Conservation (phyloP, 2,329 filamentous ascomycete species). For the Aspergillus hortae region DNA sequence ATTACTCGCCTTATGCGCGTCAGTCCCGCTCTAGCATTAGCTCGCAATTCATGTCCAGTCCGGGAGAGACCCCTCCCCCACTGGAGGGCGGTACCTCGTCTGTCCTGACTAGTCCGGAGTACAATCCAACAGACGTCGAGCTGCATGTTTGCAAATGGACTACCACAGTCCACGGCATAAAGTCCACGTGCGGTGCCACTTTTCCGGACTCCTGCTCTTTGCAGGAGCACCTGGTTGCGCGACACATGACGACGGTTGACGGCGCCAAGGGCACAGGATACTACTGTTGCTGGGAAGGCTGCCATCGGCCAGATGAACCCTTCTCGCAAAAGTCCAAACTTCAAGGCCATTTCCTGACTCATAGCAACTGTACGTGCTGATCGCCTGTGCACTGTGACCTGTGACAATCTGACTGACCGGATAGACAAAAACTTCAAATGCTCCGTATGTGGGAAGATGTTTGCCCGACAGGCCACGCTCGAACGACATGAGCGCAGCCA, state of each 20-base stretch:
- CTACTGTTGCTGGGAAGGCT: slow-evolving; percentile 44
- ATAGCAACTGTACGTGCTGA: slow-evolving; percentile 40
- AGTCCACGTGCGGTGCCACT: slow-evolving; percentile 30
- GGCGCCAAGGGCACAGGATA: slow-evolving; percentile 40
- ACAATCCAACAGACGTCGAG: slow-evolving; percentile 28
- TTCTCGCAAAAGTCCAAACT: slow-evolving; percentile 46
- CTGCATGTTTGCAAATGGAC: slow-evolving; percentile 39
- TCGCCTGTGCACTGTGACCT: not conserved
- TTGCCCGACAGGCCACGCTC: slow-evolving; percentile 42
- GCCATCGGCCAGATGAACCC: slow-evolving; percentile 40
- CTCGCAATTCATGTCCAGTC: slow-evolving; percentile 34
- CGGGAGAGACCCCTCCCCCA: slow-evolving; percentile 35
- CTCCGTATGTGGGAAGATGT: slow-evolving; percentile 39
- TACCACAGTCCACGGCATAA: slow-evolving; percentile 22
- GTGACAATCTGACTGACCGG: slow-evolving; percentile 5
- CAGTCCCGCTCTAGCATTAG: slow-evolving; percentile 36
- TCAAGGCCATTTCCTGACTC: slow-evolving; percentile 43
- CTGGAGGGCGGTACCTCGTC: slow-evolving; percentile 33
- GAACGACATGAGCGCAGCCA: slow-evolving; percentile 44
- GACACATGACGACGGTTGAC: slow-evolving; percentile 36
- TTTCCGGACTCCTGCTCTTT: slow-evolving; percentile 35
- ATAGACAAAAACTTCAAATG: slow-evolving; percentile 42
- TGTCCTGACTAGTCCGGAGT: slow-evolving; percentile 35
- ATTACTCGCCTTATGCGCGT: slow-evolving; percentile 34
- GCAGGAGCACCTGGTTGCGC: slow-evolving; percentile 38